Percentiles rank a stretch among this genome's conserved stretches.
phyloP scores from a whole-genome alignment of 164 flowering plant genomes.

The Malania oleifera region DNA sequence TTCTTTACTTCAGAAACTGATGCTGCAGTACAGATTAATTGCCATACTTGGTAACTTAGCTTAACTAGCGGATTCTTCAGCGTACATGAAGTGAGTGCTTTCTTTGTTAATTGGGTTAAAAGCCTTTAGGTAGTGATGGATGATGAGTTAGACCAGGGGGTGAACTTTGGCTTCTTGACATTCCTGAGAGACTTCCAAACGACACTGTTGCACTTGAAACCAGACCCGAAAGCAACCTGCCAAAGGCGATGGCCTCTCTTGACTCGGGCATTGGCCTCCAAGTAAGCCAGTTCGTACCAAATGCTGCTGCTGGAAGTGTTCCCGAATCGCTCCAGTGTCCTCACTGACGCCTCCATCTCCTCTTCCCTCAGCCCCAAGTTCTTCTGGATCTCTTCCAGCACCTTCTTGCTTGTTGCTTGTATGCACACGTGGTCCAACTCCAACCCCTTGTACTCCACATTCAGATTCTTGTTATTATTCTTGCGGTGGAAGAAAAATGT shows the following conservation, averaged over 20 bases:
- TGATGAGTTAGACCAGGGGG: slow-evolving; percentile 37
- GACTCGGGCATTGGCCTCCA: slow-evolving; percentile 42
- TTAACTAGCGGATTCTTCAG: too few species aligned
- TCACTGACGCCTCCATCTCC: slow-evolving; percentile 64
- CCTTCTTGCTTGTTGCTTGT: slow-evolving; percentile 45
- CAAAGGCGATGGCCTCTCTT: slow-evolving; percentile 54
- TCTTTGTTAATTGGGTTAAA: too few species aligned
- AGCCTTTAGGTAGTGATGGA: too few species aligned
- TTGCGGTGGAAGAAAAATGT: too few species aligned
- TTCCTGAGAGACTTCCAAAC: slow-evolving; percentile 60
- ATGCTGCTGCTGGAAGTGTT: slow-evolving; percentile 73
- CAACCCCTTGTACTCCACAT: slow-evolving; percentile 55
- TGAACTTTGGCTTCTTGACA: slow-evolving; percentile 22
- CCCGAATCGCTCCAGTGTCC: slow-evolving; percentile 60
- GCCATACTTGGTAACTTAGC: too few species aligned
- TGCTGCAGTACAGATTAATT: too few species aligned
- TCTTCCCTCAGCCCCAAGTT: slow-evolving; percentile 52
- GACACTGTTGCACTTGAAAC: slow-evolving; percentile 62
- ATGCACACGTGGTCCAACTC: slow-evolving; percentile 71
- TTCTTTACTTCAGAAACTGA: too few species aligned
- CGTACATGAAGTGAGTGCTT: too few species aligned
- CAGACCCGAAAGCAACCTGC: slow-evolving; percentile 70
- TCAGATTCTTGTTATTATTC: slow-evolving; percentile 35
- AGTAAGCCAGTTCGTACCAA: slow-evolving; percentile 70
- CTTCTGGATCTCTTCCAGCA: slow-evolving; percentile 50